Base-by-base conservation (phyloP, 2,329 filamentous ascomycete genomes). In the Didymellaceae sp. region DNA sequence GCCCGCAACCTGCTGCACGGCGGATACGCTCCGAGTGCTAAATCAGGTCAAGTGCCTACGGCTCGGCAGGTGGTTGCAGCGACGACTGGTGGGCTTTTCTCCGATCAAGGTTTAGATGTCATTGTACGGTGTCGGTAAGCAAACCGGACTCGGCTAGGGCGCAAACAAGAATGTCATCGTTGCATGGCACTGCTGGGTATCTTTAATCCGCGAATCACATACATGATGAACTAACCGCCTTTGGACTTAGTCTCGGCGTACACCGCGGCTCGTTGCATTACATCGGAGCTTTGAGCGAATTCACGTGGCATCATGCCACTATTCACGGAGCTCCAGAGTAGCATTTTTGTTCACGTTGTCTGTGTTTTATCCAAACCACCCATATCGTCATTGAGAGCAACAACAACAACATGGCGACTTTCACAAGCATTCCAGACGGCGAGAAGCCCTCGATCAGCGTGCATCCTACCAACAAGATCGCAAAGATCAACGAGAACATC, bases 401-500 rank as follows among this genome's bases (percentile, higher is more conserved):
- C 6, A 20, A 16, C 13, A 45, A 16, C 43, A 57, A 39, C 17
- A 91, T 91, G 88, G 84, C 88, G 8, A 88, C 85, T 37, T 91
- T 90, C 67, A 90, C 88, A 18, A 84, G 83, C 65, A 83, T 90
- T 57, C 65, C 75, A 8, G 83, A 85, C 48, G 78, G 78, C 57
- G 82, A 86, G 60, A 80, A 75, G 52, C 82, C 88, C 37, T 81
- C 80, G 58, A 88, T 91, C 65, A 81, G 82, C 45, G 77, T 92
- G 52, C 83, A 90, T 66, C 78, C 86, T 5, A 71, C 75, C 13
- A 82, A 88, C 70, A 84, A 81, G 59, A 74, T 92, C 45, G 86
- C 87, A 51, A 86, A 86, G 68, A 90, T 94, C 65, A 86, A 91
- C 65, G 83, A 88, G 54, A 90, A 90, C 67, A 90, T 89, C 63